These are phyloP conservation scores for Hapsidospora chrysogenum DNA, from an alignment of 495 filamentous ascomycete species.

Conservation along the genomic window DNA sequence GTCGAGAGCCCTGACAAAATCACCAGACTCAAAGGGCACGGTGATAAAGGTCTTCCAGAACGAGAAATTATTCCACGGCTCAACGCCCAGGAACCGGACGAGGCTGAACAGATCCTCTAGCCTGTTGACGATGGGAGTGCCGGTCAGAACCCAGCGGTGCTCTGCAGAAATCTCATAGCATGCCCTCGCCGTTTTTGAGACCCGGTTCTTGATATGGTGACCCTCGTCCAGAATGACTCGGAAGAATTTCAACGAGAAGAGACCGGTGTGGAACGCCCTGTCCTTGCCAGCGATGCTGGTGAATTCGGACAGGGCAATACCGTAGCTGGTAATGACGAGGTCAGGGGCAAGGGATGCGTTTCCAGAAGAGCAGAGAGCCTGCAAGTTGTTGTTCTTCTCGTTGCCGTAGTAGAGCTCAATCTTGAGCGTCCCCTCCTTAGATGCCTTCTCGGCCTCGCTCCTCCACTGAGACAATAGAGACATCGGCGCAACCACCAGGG, in stretches of 20 bases:
- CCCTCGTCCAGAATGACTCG: slow-evolving; percentile 91
- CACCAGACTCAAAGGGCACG: slow-evolving; percentile 84
- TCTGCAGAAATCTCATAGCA: slow-evolving; percentile 75
- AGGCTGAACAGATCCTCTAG: slow-evolving; percentile 94
- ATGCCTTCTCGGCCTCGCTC: slow-evolving; percentile 82
- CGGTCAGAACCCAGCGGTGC: slow-evolving; percentile 88
- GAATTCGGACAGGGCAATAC: slow-evolving; percentile 80
- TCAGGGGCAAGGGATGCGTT: slow-evolving; percentile 66
- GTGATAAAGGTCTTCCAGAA: slow-evolving; percentile 99
- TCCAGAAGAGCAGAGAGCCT: slow-evolving; percentile 54
- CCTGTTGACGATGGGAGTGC: slow-evolving; percentile 92
- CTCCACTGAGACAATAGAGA: slow-evolving; percentile 91
- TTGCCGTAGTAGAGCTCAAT: slow-evolving; percentile 79
- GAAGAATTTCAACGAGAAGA: slow-evolving; percentile 88
- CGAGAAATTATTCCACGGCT: slow-evolving; percentile 95
- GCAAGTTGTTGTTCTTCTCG: slow-evolving; percentile 64
- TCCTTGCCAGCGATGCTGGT: slow-evolving; percentile 42
- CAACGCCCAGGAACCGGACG: slow-evolving; percentile 79
- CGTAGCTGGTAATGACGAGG: slow-evolving; percentile 91
- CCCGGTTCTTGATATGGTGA: slow-evolving; percentile 84
- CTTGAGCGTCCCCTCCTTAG: slow-evolving; percentile 62
- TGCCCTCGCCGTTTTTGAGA: slow-evolving; percentile 75
- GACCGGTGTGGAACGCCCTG: slow-evolving; percentile 42
- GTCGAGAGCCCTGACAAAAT: slow-evolving; percentile 83
- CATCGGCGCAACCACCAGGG: slow-evolving; percentile 88